A percentile compares a stretch with the other conserved stretches of the same genome.
Evolutionary conservation across 176 grass and related monocot species (phyloP).

Genomic region (Tuctoria greenei): DNA sequence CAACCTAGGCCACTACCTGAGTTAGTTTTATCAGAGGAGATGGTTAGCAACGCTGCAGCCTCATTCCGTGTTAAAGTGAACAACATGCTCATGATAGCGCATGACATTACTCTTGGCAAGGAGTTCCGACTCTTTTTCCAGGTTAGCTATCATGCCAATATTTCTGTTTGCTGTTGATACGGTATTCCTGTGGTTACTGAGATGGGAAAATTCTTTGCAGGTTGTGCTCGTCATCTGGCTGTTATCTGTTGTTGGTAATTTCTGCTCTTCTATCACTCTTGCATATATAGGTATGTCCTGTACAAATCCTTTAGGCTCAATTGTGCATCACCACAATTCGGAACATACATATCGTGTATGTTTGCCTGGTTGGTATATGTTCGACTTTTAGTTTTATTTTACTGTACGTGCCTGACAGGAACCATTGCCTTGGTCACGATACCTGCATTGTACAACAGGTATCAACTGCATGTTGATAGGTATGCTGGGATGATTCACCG

Average conservation of each 20-base stretch:
- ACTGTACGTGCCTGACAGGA: slow-evolving; percentile 42
- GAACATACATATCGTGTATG: background rate
- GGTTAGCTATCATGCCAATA: slow-evolving; percentile 32
- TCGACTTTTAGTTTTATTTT: slow-evolving; percentile 37
- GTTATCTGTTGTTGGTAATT: slow-evolving; percentile 75
- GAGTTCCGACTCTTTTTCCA: slow-evolving; percentile 88
- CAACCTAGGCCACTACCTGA: slow-evolving; percentile 83
- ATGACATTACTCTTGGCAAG: slow-evolving; percentile 94
- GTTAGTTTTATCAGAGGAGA: slow-evolving; percentile 96
- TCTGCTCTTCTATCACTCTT: slow-evolving; percentile 87
- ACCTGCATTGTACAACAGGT: slow-evolving; percentile 82
- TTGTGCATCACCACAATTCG: background rate
- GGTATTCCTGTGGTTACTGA: slow-evolving; percentile 26
- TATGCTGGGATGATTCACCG: slow-evolving; percentile 76
- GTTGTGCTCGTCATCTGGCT: slow-evolving; percentile 79
- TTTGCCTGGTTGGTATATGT: background rate
- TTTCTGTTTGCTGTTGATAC: slow-evolving; percentile 26
- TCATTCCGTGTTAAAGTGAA: slow-evolving; percentile 93
- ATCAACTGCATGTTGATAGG: slow-evolving; percentile 64
- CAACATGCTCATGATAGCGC: slow-evolving; percentile 85
- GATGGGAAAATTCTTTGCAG: slow-evolving; percentile 43
- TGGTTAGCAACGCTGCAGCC: slow-evolving; percentile 81
- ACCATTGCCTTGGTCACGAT: slow-evolving; percentile 72
- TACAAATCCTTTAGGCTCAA: background rate
- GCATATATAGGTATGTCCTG: slow-evolving; percentile 78